phyloP scores from a whole-genome alignment of 805 yeast genomes.

The Wilhelminamyces savonicus region DNA sequence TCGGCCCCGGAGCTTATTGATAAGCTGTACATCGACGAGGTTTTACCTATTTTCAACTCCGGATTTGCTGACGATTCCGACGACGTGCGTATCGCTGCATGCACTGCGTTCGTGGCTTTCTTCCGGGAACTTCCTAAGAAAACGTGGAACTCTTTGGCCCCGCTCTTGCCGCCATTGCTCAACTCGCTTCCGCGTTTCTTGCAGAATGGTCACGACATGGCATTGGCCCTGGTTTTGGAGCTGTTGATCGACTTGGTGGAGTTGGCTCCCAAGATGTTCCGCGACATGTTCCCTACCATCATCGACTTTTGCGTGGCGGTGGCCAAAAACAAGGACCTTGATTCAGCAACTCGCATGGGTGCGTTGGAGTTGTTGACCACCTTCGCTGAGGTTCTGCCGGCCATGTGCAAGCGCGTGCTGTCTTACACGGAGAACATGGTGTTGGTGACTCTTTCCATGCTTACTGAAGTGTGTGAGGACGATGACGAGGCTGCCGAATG shows the following conservation, averaged over 20 bases:
- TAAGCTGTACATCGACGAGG: conserved; percentile 45
- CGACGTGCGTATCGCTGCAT: conserved; percentile 84
- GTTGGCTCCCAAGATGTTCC: conserved; percentile 91
- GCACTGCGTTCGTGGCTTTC: conserved; percentile 86
- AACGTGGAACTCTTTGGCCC: conserved; percentile 71
- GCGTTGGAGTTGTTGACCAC: conserved; percentile 87
- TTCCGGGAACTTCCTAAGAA: conserved; percentile 77
- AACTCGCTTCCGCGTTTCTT: conserved; percentile 84
- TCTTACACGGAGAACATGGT: conserved; percentile 69
- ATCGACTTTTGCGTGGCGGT: conserved; percentile 82
- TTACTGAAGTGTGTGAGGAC: conserved; percentile 87
- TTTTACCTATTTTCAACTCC: conserved; percentile 63
- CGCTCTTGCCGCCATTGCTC: conserved; percentile 74
- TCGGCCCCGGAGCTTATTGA: conserved; percentile 76
- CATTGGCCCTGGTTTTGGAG: conserved; percentile 84
- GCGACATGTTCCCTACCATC: conserved; percentile 83
- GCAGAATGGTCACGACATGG: conserved; percentile 69
- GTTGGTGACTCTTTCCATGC: conserved; percentile 66
- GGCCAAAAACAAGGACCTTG: conserved; percentile 74
- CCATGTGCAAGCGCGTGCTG: conserved; percentile 82
- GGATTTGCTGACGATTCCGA: conserved; percentile 81
- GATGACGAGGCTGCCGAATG: conserved; percentile 83
- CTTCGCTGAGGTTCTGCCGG: conserved; percentile 89
- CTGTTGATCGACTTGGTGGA: conserved; percentile 85
- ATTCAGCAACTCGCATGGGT: conserved; percentile 71